These are phyloP conservation scores for Ophidiomyces ophidiicola DNA, from an alignment of 2,329 filamentous ascomycete genomes.

Conservation along the genomic window DNA sequence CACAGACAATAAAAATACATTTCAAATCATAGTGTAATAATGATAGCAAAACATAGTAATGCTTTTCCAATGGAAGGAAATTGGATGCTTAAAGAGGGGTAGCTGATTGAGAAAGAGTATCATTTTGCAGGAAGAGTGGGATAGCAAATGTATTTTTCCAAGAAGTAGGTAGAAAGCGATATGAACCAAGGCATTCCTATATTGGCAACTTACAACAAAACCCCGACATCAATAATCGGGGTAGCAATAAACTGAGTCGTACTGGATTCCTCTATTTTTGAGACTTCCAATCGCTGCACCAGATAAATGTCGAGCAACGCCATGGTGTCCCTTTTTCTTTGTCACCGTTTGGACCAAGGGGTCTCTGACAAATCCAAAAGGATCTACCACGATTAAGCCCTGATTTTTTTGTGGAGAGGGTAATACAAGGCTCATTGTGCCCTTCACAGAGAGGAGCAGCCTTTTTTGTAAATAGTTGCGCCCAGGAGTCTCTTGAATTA, in stretches of 20 bases:
- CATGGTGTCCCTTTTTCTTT: slow-evolving; percentile 77
- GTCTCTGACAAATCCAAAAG: slow-evolving; percentile 61
- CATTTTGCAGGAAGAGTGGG: no score
- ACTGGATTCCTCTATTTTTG: slow-evolving; percentile 3
- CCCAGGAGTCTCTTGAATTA: slow-evolving; percentile 74
- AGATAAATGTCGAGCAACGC: slow-evolving; percentile 76
- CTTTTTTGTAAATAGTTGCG: slow-evolving; percentile 65
- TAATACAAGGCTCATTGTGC: slow-evolving; percentile 77
- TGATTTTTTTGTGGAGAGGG: slow-evolving; percentile 72
- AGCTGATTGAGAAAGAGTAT: no score
- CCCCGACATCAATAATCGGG: not conserved
- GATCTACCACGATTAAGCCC: slow-evolving; percentile 63
- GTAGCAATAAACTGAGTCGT: no score
- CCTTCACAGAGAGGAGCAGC: slow-evolving; percentile 64
- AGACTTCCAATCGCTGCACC: slow-evolving; percentile 50
- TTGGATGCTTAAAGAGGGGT: no score
- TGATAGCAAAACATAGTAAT: no score
- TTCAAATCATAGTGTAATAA: no score
- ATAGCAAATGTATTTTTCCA: no score
- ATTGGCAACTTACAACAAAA: not conserved
- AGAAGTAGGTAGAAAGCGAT: no score
- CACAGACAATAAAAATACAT: no score
- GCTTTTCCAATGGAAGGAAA: no score
- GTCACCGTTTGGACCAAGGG: slow-evolving; percentile 70
- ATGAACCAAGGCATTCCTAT: not conserved